A percentile compares a stretch with the other conserved stretches of the same genome.
These are phyloP conservation scores for Globisporangium cystogenes DNA, from an alignment of 352 stramenopile species.

Conservation along the genomic window DNA sequence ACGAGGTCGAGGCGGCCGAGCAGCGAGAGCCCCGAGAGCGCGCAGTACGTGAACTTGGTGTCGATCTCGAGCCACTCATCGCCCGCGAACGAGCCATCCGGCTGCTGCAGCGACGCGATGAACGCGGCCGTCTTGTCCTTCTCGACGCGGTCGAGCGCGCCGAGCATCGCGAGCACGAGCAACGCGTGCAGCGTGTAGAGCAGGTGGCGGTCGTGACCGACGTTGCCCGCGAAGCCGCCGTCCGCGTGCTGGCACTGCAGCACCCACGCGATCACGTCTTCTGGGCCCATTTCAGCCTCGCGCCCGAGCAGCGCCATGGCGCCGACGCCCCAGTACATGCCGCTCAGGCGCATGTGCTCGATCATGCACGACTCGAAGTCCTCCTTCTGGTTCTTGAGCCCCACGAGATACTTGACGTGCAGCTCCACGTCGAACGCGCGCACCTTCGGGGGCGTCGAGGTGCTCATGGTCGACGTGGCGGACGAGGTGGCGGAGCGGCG, in stretches of 20 bases:
- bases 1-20: conserved; percentile 85
- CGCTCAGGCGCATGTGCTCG: conserved; percentile 97
- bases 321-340: conserved; percentile 98
- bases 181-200: conserved; percentile 98
- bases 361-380: conserved; percentile 92
- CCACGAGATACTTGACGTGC: conserved; percentile 77
- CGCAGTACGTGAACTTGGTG: conserved; percentile 99
- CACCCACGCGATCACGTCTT: conserved; percentile 93
- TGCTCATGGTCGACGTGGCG: not conserved
- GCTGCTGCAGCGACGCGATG: conserved; percentile 91
- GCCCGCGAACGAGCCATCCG: conserved; percentile 96
- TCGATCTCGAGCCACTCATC: conserved; percentile 98
- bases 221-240: conserved; percentile 95
- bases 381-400: conserved; percentile 84
- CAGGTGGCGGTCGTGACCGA: conserved; percentile 95
- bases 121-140: conserved; percentile 72
- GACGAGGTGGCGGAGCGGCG: not conserved
- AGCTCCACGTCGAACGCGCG: conserved; percentile 48
- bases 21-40: conserved; percentile 93
- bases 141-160: conserved; percentile 79
- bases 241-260: conserved; percentile 91
- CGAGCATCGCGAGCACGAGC: conserved; percentile 95
- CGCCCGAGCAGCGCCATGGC: conserved; percentile 91
- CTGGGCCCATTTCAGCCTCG: conserved; percentile 78
- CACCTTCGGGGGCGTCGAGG: not conserved